Evolutionary conservation across 805 yeast genomes (phyloP), one percentile per base, ranked within the genome.

Genomic region (Cyberlindnera mississippiensis): DNA sequence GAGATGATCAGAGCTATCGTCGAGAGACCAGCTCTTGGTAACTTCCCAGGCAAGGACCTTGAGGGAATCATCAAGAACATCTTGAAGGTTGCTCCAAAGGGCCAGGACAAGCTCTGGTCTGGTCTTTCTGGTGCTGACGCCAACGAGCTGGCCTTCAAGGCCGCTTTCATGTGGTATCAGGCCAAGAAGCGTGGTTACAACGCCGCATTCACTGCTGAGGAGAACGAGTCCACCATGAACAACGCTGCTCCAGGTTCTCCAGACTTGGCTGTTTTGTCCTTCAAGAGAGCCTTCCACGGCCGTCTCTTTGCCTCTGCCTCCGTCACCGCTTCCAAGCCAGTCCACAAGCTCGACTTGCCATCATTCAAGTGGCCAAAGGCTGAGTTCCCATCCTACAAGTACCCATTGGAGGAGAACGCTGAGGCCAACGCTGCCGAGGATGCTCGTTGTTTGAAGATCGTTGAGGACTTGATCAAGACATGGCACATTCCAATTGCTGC

Each of bases 281-380:
- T 90, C 68, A 80, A 81, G 64, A 75, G 79, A 51, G 93, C 93
- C 24, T 91, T 90, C 85, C 98, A 90, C 63, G 98, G 98, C 51
- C 80, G 98, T 67, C 68, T 89, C 50, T 88, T 90, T 68, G 98
- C 96, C 18, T 77, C 95, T 41, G 89, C 86, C 33, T 85, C 96
- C 6, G 79, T 87, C 51, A 90, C 98, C 30, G 80, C 96, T 63
- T 88, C 96, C 43, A 91, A 88, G 72, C 96, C 97, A 52, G 77
- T 91, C 55, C 98, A 90, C 73, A 90, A 91, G 71, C 71, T 90
- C 61, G 90, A 83, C 65, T 72, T 91, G 68, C 98, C 98, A 47
- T 80, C 96, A 6, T 90, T 90, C 72, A 78, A 86, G 60, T 90
- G 97, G 97, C 98, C 98, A 60, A 89, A 85, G 64, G 96, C 96